Conservation (phyloP, 2,329 filamentous ascomycete species). For the Trichophyton schoenleinii region DNA sequence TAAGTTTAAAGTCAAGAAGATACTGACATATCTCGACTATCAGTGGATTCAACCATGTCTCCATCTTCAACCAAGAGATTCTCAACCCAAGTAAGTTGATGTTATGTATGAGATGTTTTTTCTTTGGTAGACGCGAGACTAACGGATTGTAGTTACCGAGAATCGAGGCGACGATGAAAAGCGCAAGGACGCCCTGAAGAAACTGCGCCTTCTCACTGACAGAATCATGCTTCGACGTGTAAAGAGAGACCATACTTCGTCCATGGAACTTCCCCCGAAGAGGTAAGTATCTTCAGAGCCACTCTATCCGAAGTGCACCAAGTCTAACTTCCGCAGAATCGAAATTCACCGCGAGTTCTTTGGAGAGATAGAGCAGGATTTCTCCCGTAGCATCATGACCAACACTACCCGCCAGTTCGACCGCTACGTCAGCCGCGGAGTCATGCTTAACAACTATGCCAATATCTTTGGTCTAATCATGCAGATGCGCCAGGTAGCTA, state of each 20-base stretch:
- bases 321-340: constrained; percentile 36
- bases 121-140: background rate
- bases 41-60: constrained; percentile 54
- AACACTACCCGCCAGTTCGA: constrained; percentile 81
- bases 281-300: constrained; percentile 36
- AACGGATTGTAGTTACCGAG: constrained; percentile 42
- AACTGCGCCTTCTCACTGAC: constrained; percentile 77
- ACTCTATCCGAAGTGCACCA: constrained; percentile 3
- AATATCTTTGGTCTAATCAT: constrained; percentile 99
- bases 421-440: constrained; percentile 87
- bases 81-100: constrained; percentile 54
- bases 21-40: constrained; percentile 2
- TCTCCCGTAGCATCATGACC: constrained; percentile 90
- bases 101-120: background rate
- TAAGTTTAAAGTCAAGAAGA: background rate
- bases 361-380: constrained; percentile 88
- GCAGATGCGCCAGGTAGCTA: constrained; percentile 97
- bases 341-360: constrained; percentile 92
- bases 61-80: constrained; percentile 87
- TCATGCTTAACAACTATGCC: constrained; percentile 93
- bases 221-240: constrained; percentile 91
- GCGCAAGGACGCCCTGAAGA: constrained; percentile 60
- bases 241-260: constrained; percentile 84
- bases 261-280: constrained; percentile 94
- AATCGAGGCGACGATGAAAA: constrained; percentile 32